Base-by-base conservation (phyloP, 2,329 filamentous ascomycete species). In the Ilyonectria mors-panacis region DNA sequence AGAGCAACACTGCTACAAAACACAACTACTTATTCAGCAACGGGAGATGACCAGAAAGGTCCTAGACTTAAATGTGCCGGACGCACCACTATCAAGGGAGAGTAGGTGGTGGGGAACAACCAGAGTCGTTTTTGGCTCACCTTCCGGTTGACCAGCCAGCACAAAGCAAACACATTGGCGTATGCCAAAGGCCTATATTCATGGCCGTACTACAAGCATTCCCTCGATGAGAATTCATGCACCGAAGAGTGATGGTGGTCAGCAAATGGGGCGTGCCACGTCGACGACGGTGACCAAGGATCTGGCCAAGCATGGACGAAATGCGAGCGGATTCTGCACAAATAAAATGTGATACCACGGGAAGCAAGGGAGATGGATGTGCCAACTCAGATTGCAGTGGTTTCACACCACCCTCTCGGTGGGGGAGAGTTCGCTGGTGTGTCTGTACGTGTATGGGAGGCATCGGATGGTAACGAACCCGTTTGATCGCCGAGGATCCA, bases 181-280 rank as follows among this genome's bases (percentile, higher is more conserved):
- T 21, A 23, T 35, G n/a, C n/a, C 15, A n/a, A 17, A 8, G 15
- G 39, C 17, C 39, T 17, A 19, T 53, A 10, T 35, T 23, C n/a
- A 53, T 37, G 30, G 55, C 9, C 15, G 56, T 19, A 19, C 48
- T 44, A 48, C 62, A 19, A 15, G 42, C 56, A 51, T 51, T 23
- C 62, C 56, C 59, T 23, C 39, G 39, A 45, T 2, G n/a, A 42
- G 17, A 60, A 42, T 50, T 50, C 19, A 60, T 56, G 57, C 63
- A 60, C 21, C 39, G 33, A 56, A 55, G 33, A n/a, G 12, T 37
- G n/a, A 30, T 45, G 44, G 51, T 65, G 57, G 53, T 57, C 63
- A 66, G 63, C 45, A 58, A 51, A 51, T 42, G 58, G 63, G 57
- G 63, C 53, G 53, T 66, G 63, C 63, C 63, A 66, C 63, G 63